Base-by-base conservation (phyloP, 352 stramenopile genomes). In the Phytopythium chamaehyphon region DNA sequence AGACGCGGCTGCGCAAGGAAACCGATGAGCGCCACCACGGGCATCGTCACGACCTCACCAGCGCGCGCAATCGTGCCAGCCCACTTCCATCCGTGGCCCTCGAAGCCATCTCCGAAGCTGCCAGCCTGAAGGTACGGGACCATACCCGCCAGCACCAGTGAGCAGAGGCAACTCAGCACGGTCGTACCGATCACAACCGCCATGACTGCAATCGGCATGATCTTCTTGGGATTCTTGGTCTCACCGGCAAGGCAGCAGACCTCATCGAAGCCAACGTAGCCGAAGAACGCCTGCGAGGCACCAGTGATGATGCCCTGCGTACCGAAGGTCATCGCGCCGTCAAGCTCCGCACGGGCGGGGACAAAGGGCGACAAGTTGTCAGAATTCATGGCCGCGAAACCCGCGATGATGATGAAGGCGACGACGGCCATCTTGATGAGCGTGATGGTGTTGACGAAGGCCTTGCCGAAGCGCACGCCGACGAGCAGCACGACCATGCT, bases 241-340 rank as follows among this genome's bases (percentile, higher is more conserved):
- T 97, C 89, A 0, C 78, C 87, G 0, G 92, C 90, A 14, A 98
- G 60, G 49, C 93, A 98, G 64, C 91, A 98, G 3, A 99, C 86
- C 66, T 98, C 95, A 66, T 99, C 83, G 62, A 97, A 99, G 14
- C 96, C 96, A 51, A 99, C 86, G 64, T 97, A 98, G 3, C 95
- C 95, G 64, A 97, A 98, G 59, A 98, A 98, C 89, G 26, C 90
- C 96, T 0, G 90, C 85, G 1, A 33, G 28, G 28, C 28, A 33
- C 95, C 94, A 15, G 92, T 63, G 18, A 98, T 66, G 7, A 98
- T 74, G 1, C 89, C 88, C 0, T 70, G 70, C 68, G 69, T 83
- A 36, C 88, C 88, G 51, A 81, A 94, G 10, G 69, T 69, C 10
- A 77, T 39, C 5, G 66, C 52, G 0, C 79, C 72, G 9, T 66